These are phyloP conservation scores for Cinnamomum micranthum DNA, from an alignment of 164 flowering plant species.

Conservation along the genomic window DNA sequence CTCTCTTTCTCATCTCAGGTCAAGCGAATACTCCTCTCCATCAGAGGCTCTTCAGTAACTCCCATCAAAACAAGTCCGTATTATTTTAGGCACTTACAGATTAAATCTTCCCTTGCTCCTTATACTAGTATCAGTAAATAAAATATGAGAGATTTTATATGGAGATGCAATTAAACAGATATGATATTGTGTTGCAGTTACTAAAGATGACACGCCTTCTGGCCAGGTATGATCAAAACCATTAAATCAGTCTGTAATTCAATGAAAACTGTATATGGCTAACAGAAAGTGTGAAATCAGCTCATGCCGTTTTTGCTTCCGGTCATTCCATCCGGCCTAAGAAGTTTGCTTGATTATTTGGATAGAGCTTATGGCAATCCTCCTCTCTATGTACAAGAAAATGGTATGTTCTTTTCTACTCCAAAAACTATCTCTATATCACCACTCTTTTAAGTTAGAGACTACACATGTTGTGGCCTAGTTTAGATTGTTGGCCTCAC, in stretches of 20 bases:
- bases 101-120: neutral
- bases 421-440: neutral
- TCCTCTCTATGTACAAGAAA: conserved; percentile 29
- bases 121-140: too few relatives aligned
- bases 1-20: too few relatives aligned
- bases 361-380: conserved; percentile 26
- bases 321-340: conserved; percentile 14
- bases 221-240: conserved; percentile 5
- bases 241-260: neutral
- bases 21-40: too few relatives aligned
- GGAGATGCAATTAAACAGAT: too few relatives aligned
- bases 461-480: too few relatives aligned
- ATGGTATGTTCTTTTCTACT: conserved; percentile 11
- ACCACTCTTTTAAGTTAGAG: too few relatives aligned
- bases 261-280: too few relatives aligned
- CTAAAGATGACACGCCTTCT: conserved; percentile 10
- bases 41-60: too few relatives aligned
- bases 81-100: too few relatives aligned
- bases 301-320: conserved; percentile 5
- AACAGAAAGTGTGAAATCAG: neutral
- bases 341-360: conserved; percentile 15
- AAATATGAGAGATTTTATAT: too few relatives aligned
- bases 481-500: too few relatives aligned
- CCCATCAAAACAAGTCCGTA: too few relatives aligned
- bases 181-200: conserved; percentile 7